Evolutionary conservation across 2,329 filamentous ascomycete genomes (phyloP).

Genomic region (Colletotrichum ledebouriae): DNA sequence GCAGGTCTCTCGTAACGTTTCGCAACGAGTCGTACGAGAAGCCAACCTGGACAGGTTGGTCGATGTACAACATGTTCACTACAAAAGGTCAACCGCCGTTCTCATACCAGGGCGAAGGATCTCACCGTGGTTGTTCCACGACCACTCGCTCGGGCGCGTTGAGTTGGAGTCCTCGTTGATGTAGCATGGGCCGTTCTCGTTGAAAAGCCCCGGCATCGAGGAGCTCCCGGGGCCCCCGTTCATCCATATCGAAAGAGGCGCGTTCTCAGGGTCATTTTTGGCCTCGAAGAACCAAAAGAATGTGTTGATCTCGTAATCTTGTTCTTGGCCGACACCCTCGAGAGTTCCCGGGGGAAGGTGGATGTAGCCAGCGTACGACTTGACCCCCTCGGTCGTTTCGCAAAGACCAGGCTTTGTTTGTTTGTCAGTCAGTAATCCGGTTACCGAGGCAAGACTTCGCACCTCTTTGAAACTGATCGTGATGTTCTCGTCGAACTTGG

Average conservation of each 20-base stretch:
- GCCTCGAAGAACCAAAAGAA: slow-evolving; percentile 56
- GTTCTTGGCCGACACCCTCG: slow-evolving; percentile 53
- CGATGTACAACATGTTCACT: slow-evolving; percentile 46
- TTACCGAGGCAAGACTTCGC: slow-evolving; percentile 34
- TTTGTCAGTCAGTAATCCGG: not conserved
- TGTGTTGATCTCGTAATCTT: slow-evolving; percentile 60
- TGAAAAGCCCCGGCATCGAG: slow-evolving; percentile 66
- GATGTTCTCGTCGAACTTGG: slow-evolving; percentile 69
- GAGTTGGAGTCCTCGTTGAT: slow-evolving; percentile 65
- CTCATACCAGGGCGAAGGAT: no score
- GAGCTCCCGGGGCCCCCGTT: slow-evolving; percentile 71
- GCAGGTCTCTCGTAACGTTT: slow-evolving; percentile 44
- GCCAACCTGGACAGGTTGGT: slow-evolving; percentile 44
- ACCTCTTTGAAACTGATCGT: slow-evolving; percentile 71
- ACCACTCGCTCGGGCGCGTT: slow-evolving; percentile 66
- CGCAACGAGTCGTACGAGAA: slow-evolving; percentile 44
- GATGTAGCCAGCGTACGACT: slow-evolving; percentile 73
- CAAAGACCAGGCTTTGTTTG: slow-evolving; percentile 64
- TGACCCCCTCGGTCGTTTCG: slow-evolving; percentile 68
- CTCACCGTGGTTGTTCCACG: slow-evolving; percentile 67
- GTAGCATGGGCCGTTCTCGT: slow-evolving; percentile 66
- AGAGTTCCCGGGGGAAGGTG: slow-evolving; percentile 58
- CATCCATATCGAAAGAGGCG: slow-evolving; percentile 66
- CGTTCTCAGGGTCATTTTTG: slow-evolving; percentile 46
- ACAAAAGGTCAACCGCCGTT: not conserved